Evolutionary conservation across 345 rosid species (phyloP), one percentile per base, ranked within the genome.

Genomic region (Eutrema japonicum): DNA sequence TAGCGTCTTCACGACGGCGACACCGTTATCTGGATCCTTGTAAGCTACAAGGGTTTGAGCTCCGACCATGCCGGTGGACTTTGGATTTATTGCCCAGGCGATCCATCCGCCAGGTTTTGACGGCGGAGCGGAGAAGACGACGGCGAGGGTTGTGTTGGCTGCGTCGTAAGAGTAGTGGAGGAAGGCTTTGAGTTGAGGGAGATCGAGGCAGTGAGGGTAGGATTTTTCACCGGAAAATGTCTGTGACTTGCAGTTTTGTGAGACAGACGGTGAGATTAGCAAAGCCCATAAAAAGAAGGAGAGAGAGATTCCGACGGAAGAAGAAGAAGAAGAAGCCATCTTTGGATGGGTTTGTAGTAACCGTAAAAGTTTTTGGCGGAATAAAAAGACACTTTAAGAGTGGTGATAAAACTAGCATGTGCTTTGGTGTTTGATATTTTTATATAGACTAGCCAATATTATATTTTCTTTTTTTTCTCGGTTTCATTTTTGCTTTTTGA

Each of bases 31-130:
- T 5, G 86, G 63, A 41, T 71, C 81, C 50, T 41, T 80, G 60
- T 78, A 75, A 5, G 89, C 96, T 8, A 86, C 81, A 11, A 93
- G 75, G 11, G 89, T 76, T 74, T 90, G 96, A 7, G 86, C 64
- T 10, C 97, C 98, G 3, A 3, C 68, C 98, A 90, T 93, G 35
- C 96, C 96, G 6, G 83, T 78, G 9, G 61, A 72, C 12, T 61
- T 84, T 4, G 90, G 97, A 53, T 93, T 90, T 41, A 93, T 83
- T 0, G 87, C 96, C 96, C 96, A 93, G 0, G 87, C 82, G 48
- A 86, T 68, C 98, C 98, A 93, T 14, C 89, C 90, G 10, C 61
- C 82, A 3, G 84, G 47, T 10, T 74, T 65, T 1, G 89, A 68
- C 0, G 93, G 96, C 0, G 74, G 37, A 22, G 96, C 96, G 11